Conservation (phyloP, 768 basidiomycete species). For the Suillus discolor region DNA sequence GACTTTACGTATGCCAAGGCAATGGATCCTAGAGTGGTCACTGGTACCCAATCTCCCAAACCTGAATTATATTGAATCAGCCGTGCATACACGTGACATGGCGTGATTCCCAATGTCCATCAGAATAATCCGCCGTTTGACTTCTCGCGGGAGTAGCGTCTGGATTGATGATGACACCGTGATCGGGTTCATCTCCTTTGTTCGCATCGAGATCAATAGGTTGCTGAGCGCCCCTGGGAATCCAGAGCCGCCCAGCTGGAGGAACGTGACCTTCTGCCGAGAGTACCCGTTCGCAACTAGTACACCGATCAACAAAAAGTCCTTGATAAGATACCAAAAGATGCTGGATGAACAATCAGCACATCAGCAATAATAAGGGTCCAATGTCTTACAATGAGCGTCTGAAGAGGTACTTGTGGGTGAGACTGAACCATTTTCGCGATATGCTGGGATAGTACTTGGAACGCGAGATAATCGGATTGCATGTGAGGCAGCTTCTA, state of each 20-base stretch:
- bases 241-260: slow-evolving; percentile 65
- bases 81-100: slow-evolving; percentile 48
- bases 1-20: neutral
- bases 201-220: neutral
- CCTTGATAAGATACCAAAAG: slow-evolving; percentile 58
- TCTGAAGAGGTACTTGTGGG: slow-evolving; percentile 54
- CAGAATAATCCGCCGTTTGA: slow-evolving; percentile 21
- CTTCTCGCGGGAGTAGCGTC: neutral
- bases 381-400: slow-evolving; percentile 45
- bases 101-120: slow-evolving; percentile 49
- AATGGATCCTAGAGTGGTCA: neutral
- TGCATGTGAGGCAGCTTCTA: slow-evolving; percentile 72
- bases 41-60: neutral
- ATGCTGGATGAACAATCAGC: slow-evolving; percentile 35
- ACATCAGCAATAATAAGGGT: neutral
- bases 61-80: slow-evolving; percentile 9
- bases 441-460: slow-evolving; percentile 67
- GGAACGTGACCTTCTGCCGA: slow-evolving; percentile 73
- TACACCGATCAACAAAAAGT: slow-evolving; percentile 65
- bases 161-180: neutral
- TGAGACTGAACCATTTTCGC: slow-evolving; percentile 58
- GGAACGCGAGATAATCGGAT: slow-evolving; percentile 67
- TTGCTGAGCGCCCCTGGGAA: slow-evolving; percentile 21
- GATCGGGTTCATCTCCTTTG: neutral
- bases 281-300: slow-evolving; percentile 63